Base-by-base conservation (phyloP, 2,329 filamentous ascomycete genomes). In the Orbilia brochopaga region DNA sequence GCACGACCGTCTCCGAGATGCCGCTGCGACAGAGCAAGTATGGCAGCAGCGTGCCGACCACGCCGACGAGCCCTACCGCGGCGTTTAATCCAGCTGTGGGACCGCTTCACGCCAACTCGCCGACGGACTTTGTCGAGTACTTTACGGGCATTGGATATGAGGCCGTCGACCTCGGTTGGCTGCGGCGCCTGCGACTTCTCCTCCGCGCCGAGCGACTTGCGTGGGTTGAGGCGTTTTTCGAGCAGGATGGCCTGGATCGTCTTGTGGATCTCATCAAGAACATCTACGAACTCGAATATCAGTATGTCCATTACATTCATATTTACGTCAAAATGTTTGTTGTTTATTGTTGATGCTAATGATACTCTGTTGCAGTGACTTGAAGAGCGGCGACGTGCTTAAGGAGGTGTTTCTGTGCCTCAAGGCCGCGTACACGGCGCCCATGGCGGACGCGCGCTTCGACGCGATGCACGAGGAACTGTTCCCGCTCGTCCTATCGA, bases 161-260 rank as follows among this genome's bases (percentile, higher is more conserved):
- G 13, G 54, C 46, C n/a, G 88, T 97, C 8, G 93, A 97, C 79
- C 90, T 97, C n/a, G 92, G 92, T 50, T 93, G 94, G 78, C 81
- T 99, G 37, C 94, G 97, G 81, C 97, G 97, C 80, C 84, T 99
- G 51, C 87, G 93, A 13, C 84, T 97, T 19, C 81, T 97, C 58
- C 83, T 99, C 59, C 87, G 94, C 17, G 97, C 97, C 77, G 94
- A 99, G 81, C 96, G 93, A 0, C 91, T 99, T 4, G 86, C 89
- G 11, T 99, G 94, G 94, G 95, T 95, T 1, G 91, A 97, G 78
- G 86, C 88, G 11, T 99, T 97, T 78, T 91, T 97, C 76, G 85
- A 87, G 44, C 88, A 92, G 74, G 92, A 91, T 15, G 94, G 94
- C 19, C 96, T 97, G 92, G 86, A 89, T 75, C 91, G 97, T 79